Conservation (phyloP, 2,329 filamentous ascomycete species). For the Alternaria viburni region DNA sequence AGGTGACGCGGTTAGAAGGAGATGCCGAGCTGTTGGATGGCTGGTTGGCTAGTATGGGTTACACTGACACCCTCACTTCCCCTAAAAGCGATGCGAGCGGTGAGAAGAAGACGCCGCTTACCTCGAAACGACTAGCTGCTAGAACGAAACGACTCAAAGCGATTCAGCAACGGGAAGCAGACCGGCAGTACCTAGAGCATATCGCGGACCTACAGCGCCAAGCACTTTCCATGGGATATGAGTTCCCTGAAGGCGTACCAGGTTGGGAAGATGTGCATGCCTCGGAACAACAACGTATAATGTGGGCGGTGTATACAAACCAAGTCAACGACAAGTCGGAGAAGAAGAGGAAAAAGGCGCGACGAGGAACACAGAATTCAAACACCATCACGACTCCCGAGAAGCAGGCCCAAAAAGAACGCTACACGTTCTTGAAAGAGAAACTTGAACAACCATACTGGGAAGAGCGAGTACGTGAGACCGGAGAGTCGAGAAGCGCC, state of each 20-base stretch:
- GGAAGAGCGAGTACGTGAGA: background rate
- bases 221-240: background rate
- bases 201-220: background rate
- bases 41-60: background rate
- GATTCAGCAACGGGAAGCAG: background rate
- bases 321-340: background rate
- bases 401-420: background rate
- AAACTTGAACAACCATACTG: background rate
- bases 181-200: background rate
- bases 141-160: background rate
- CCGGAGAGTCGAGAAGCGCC: background rate
- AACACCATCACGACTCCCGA: background rate
- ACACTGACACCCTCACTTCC: background rate
- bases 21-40: background rate
- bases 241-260: background rate
- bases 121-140: background rate
- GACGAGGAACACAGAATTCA: background rate
- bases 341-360: background rate
- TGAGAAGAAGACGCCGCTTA: background rate
- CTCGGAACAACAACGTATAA: background rate
- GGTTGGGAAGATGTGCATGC: background rate
- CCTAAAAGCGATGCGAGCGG: rapidly evolving
- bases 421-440: background rate
- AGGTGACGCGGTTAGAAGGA: background rate
- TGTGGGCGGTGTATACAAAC: background rate